These are phyloP conservation scores for Cladosporium colombiae DNA, from an alignment of 2,329 filamentous ascomycete genomes.

Conservation along the genomic window DNA sequence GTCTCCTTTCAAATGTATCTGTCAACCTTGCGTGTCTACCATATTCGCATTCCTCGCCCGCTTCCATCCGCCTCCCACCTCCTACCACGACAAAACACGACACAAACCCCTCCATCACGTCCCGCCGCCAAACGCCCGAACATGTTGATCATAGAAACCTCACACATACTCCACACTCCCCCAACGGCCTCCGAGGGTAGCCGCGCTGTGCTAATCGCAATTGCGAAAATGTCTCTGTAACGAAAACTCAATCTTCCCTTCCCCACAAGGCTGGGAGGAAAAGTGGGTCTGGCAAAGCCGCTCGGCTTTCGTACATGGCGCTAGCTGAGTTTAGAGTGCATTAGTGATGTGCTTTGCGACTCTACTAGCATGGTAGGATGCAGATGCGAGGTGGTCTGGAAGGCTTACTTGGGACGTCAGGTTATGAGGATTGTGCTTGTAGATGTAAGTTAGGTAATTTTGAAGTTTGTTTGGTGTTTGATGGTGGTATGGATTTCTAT, in stretches of 20 bases:
- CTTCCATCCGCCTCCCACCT: background rate
- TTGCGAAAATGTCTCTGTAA: background rate
- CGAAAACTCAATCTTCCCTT: conserved; percentile 4
- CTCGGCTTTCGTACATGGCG: conserved; percentile 9
- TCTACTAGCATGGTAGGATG: background rate
- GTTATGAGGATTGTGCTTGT: background rate
- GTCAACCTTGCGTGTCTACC: background rate
- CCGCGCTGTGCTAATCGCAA: background rate
- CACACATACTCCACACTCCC: background rate
- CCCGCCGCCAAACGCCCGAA: background rate
- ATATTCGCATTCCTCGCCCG: background rate
- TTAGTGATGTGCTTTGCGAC: background rate
- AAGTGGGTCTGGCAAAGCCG: conserved; percentile 1
- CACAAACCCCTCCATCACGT: background rate
- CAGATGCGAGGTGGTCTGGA: conserved; percentile 1
- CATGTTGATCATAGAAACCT: background rate
- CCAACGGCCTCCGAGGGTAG: conserved; percentile 7
- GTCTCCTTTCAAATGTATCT: background rate
- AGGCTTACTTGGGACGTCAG: conserved; percentile 13
- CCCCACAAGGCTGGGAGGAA: conserved; percentile 8
- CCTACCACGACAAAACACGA: background rate
- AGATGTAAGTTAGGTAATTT: background rate
- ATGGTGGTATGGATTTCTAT: background rate
- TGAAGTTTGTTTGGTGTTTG: background rate
- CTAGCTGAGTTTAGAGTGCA: conserved; percentile 1